phyloP scores from a whole-genome alignment of 306 rosid genomes.

The Glycine soja region DNA sequence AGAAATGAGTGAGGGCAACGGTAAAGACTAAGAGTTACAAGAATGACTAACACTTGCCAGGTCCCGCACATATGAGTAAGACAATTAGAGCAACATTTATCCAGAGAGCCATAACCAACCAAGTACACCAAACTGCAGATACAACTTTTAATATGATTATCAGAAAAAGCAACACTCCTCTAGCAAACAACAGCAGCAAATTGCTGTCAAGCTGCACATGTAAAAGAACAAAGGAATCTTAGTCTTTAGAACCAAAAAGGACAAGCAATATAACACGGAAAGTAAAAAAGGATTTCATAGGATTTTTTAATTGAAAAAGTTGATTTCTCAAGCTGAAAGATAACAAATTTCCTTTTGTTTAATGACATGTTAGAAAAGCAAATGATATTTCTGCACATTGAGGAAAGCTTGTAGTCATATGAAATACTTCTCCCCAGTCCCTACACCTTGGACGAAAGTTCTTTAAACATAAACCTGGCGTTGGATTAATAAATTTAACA shows the following conservation, averaged over 20 bases:
- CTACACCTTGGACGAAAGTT: constrained; percentile 23
- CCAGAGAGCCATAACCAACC: constrained; percentile 50
- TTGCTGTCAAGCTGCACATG: constrained; percentile 75
- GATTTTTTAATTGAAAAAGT: neutral
- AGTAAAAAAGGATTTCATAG: constrained; percentile 21
- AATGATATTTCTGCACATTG: constrained; percentile 37
- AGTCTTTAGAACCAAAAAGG: constrained; percentile 15
- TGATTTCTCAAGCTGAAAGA: constrained; percentile 26
- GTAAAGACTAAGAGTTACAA: constrained; percentile 24
- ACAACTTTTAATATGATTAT: constrained; percentile 39
- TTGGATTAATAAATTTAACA: constrained; percentile 11
- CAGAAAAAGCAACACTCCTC: constrained; percentile 78
- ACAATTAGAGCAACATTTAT: constrained; percentile 41
- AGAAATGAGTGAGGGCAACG: neutral
- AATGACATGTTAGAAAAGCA: constrained; percentile 7
- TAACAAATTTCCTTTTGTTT: constrained; percentile 15
- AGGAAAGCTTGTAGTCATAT: constrained; percentile 16
- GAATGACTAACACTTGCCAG: constrained; percentile 41
- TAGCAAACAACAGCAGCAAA: constrained; percentile 88
- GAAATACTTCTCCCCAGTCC: constrained; percentile 25
- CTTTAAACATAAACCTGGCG: neutral
- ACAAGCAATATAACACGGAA: neutral
- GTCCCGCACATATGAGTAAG: constrained; percentile 44
- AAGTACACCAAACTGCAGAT: constrained; percentile 44
- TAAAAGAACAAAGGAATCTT: constrained; percentile 32